Base-by-base conservation (phyloP, 1,284 basidiomycete species). In the Leccinum huronense region DNA sequence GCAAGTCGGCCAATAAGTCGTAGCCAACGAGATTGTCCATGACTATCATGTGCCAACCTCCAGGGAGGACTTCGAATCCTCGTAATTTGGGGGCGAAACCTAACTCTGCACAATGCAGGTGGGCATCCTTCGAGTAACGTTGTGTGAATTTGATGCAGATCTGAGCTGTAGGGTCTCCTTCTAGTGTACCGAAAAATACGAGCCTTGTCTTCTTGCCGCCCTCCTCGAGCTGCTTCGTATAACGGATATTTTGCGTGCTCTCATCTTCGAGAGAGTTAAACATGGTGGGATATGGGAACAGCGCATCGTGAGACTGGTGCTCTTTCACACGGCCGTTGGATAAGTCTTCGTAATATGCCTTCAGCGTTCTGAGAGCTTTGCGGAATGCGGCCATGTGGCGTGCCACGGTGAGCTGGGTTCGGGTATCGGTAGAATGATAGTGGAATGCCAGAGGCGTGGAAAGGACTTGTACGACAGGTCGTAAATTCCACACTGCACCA, bases 101-200 rank as follows among this genome's bases (percentile, higher is more conserved):
- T 13, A 36, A 11, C 36, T 36, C 9, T 36, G 36, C 36, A 36
- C 36, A 36, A 11, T n/a, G 16, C 19, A 51, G 48, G 48, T 51
- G 48, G 2, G 48, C 48, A 5, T 27, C 48, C 48, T 51, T 51
- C 10, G 23, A 51, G 3, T 51, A 51, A 27, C 48, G 23, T 51
- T 27, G 19, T n/a, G 48, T 51, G 48, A 51, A 51, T 51, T 51
- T 51, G 48, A 51, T 51, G 48, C 48, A 51, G 48, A 51, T 51
- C 23, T 7, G n/a, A 19, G 10, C 48, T 23, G 48, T 11, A 51
- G 7, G n/a, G 11, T 51, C 48, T 7, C 23, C 48, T 27, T 51
- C n/a, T 19, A 51, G 23, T 27, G 23, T 27, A 10, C 48, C 23
- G 48, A 51, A 51, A 51, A 51, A 51, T 3, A 51, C 48, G 4